These are phyloP conservation scores for Moesziomyces parantarcticus DNA, from an alignment of 1,284 basidiomycete genomes.

Conservation along the genomic window DNA sequence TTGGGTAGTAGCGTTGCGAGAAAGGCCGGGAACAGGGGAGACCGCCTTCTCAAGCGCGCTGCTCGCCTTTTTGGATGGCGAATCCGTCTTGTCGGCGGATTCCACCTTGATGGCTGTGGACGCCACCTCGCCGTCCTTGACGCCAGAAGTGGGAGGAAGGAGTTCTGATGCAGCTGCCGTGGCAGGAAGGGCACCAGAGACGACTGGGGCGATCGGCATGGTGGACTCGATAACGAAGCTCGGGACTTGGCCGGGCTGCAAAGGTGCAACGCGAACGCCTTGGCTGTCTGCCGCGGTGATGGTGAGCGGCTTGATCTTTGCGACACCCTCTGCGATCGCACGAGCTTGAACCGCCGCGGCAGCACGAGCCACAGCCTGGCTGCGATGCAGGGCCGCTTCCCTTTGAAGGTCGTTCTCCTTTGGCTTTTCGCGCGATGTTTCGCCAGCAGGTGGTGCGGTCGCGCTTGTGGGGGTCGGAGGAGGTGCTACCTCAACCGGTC, in stretches of 20 bases:
- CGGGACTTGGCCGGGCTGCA: conserved; percentile 46
- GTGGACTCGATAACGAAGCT: conserved; percentile 46
- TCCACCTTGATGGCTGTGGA: conserved; percentile 20
- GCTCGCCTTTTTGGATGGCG: conserved; percentile 13
- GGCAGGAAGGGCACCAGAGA: conserved; percentile 2
- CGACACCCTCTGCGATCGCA: conserved; percentile 30
- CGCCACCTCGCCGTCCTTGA: background rate
- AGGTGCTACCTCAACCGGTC: conserved; percentile 36
- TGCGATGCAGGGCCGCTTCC: conserved; percentile 28
- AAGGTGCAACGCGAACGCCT: conserved; percentile 42
- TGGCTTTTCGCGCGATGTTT: conserved; percentile 35
- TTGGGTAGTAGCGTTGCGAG: conserved; percentile 23
- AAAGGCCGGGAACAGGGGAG: conserved; percentile 36
- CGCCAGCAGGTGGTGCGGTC: conserved; percentile 24
- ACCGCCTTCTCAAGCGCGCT: conserved; percentile 31
- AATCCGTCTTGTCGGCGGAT: conserved; percentile 11
- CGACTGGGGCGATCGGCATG: conserved; percentile 22
- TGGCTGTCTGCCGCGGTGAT: conserved; percentile 37
- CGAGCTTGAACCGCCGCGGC: conserved; percentile 43
- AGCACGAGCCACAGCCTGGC: conserved; percentile 35
- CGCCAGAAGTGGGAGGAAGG: background rate
- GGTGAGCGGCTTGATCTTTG: conserved; percentile 44
- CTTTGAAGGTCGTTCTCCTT: conserved; percentile 29
- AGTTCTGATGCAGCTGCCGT: conserved; percentile 1
- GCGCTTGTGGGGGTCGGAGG: conserved; percentile 40